These are phyloP conservation scores for Quercus alba DNA, from an alignment of 306 rosid genomes.

Conservation along the genomic window DNA sequence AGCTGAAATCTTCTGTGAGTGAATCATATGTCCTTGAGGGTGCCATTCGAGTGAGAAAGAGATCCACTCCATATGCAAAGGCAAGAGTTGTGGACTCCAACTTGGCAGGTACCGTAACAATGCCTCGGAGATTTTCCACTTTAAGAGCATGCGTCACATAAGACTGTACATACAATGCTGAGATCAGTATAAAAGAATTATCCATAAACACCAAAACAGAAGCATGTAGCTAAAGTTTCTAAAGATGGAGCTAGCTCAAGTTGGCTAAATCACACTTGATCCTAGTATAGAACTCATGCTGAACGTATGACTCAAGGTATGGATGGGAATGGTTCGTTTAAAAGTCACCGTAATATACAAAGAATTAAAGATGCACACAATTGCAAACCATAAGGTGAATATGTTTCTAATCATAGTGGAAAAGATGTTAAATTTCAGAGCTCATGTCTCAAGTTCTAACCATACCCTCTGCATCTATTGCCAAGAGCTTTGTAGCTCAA, in stretches of 20 bases:
- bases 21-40: constrained; percentile 95
- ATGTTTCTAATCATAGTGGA: not conserved
- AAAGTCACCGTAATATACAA: not conserved
- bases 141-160: constrained; percentile 77
- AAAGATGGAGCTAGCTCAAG: not conserved
- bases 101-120: constrained; percentile 82
- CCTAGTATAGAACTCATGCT: not conserved
- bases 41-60: constrained; percentile 82
- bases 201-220: not conserved
- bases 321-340: not conserved
- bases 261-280: not conserved
- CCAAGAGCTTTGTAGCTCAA: no score
- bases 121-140: constrained; percentile 88
- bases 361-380: not conserved
- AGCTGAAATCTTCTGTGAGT: constrained; percentile 98
- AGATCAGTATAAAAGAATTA: constrained; percentile 11
- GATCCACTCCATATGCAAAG: constrained; percentile 90
- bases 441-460: no score
- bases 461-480: no score
- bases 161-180: constrained; percentile 54
- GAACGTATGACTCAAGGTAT: not conserved
- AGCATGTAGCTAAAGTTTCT: constrained; percentile 1
- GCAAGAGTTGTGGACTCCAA: constrained; percentile 91
- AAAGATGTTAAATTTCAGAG: not conserved
- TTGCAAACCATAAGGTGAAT: not conserved